phyloP scores from a whole-genome alignment of 1,284 basidiomycete genomes.

The Trichosporon ovoides region DNA sequence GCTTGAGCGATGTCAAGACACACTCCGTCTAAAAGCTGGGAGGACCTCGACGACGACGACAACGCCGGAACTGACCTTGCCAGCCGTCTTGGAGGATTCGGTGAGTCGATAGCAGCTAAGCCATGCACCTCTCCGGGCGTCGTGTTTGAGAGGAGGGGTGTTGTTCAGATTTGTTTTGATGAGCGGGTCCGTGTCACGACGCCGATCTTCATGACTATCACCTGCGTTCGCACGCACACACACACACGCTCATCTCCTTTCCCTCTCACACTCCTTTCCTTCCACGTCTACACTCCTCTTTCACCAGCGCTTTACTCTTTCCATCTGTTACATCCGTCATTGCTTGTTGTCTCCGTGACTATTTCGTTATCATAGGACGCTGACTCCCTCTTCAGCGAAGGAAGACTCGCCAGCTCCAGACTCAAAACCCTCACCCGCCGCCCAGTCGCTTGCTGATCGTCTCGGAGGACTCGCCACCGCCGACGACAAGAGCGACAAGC shows the following conservation, averaged over 20 bases:
- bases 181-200: too few relatives aligned
- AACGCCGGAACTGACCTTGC: conserved; percentile 21
- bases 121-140: too few relatives aligned
- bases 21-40: conserved; percentile 25
- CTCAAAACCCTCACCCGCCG: conserved; percentile 24
- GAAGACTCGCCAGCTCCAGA: conserved; percentile 8
- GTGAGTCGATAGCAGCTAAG: conserved; percentile 8
- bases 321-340: too few relatives aligned
- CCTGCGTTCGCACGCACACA: too few relatives aligned
- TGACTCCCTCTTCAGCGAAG: background rate
- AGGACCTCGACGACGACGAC: conserved; percentile 27
- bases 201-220: too few relatives aligned
- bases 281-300: too few relatives aligned
- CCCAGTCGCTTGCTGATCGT: conserved; percentile 34
- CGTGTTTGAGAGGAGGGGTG: too few relatives aligned
- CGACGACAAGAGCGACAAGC: conserved; percentile 4
- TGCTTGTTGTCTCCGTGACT: too few relatives aligned
- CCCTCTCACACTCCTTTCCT: too few relatives aligned
- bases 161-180: background rate
- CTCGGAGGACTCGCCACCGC: conserved; percentile 40
- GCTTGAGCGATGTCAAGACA: background rate
- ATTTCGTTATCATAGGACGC: too few relatives aligned
- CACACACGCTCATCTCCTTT: too few relatives aligned
- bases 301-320: too few relatives aligned
- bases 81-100: conserved; percentile 18